Conservation (phyloP, 2,329 filamentous ascomycete genomes). For the Calonectria hawksworthii region DNA sequence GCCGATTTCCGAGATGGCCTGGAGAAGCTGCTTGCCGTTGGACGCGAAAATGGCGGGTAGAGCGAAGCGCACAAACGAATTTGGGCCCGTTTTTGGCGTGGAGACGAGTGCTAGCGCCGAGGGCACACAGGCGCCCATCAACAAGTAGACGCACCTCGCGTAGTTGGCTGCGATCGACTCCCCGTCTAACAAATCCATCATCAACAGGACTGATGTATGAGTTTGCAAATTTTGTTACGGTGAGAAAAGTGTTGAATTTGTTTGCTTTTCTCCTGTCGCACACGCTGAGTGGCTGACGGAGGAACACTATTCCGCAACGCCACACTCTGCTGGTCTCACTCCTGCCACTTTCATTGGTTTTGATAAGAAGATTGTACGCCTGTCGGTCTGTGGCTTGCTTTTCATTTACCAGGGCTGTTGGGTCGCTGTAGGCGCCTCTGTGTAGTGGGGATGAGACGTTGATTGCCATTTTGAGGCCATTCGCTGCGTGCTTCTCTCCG, state of each 20-base stretch:
- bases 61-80: neutral
- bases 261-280: neutral
- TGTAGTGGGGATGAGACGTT: neutral
- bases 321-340: neutral
- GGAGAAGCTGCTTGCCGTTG: neutral
- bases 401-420: neutral
- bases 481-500: neutral
- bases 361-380: neutral
- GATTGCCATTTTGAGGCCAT: neutral
- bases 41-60: neutral
- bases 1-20: neutral
- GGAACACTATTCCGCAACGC: neutral
- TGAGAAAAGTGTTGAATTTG: neutral
- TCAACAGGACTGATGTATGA: fast-evolving
- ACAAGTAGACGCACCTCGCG: neutral
- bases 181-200: neutral
- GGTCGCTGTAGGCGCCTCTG: neutral
- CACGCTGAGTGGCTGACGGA: neutral
- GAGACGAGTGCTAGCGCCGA: neutral
- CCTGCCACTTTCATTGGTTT: neutral
- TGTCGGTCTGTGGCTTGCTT: neutral
- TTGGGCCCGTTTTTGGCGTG: neutral
- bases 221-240: neutral
- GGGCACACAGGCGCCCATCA: neutral
- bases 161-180: neutral